Percentiles rank a stretch among this genome's conserved stretches.
These are phyloP conservation scores for Euclidium syriacum DNA, from an alignment of 345 rosid genomes.

Conservation along the genomic window DNA sequence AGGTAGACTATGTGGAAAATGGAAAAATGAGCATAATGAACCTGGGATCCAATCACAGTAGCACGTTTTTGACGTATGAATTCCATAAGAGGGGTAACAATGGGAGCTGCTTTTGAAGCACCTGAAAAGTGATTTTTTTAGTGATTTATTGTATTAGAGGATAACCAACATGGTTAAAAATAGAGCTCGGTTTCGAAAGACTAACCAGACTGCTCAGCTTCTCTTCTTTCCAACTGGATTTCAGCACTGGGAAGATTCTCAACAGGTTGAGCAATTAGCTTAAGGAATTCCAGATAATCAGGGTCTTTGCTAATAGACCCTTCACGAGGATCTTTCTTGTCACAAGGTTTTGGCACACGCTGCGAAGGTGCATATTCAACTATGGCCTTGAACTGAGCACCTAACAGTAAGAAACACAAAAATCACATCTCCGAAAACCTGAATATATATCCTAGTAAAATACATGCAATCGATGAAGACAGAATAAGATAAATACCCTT, in stretches of 20 bases:
- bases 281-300: slow-evolving; percentile 67
- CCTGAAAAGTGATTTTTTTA: slow-evolving; percentile 28
- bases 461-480: not conserved
- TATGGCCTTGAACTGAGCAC: slow-evolving; percentile 57
- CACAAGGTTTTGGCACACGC: slow-evolving; percentile 43
- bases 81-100: slow-evolving; percentile 78
- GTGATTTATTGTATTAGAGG: not conserved
- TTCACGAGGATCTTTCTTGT: slow-evolving; percentile 58
- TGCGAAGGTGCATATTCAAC: slow-evolving; percentile 79
- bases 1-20: not conserved
- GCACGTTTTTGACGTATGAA: slow-evolving; percentile 74
- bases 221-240: slow-evolving; percentile 60
- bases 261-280: slow-evolving; percentile 52
- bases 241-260: slow-evolving; percentile 67
- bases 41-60: slow-evolving; percentile 52
- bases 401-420: slow-evolving; percentile 13
- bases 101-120: slow-evolving; percentile 39
- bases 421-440: slow-evolving; percentile 6
- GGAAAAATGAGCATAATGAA: slow-evolving; percentile 18
- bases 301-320: slow-evolving; percentile 62
- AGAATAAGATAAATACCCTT: slow-evolving; percentile 42
- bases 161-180: not conserved
- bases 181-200: not conserved
- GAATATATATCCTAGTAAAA: not conserved
- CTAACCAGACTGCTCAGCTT: slow-evolving; percentile 61